A percentile compares a stretch with the other conserved stretches of the same genome.
Conservation (phyloP, 768 basidiomycete genomes). For the Leccinum ochraceum region DNA sequence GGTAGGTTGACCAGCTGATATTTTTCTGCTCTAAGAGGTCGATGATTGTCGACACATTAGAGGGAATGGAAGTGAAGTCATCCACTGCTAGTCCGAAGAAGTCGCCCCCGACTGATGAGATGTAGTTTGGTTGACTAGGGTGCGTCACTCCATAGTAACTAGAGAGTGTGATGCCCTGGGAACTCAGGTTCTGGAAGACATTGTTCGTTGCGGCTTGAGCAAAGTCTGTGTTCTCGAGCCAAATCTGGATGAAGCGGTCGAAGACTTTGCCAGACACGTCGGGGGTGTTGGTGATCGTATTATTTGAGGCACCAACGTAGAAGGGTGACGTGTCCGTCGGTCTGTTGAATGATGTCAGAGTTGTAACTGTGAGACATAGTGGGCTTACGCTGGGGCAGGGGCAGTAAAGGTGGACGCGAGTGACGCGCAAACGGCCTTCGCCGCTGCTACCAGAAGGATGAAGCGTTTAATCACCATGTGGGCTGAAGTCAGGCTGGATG, state of each 20-base stretch:
- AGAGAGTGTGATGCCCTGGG: constrained; percentile 49
- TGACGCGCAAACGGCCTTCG: constrained; percentile 25
- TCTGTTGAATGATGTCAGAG: constrained; percentile 17
- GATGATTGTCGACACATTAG: constrained; percentile 55
- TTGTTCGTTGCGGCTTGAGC: constrained; percentile 27
- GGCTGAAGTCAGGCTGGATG: neutral
- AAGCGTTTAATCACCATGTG: constrained; percentile 18
- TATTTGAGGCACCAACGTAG: constrained; percentile 45
- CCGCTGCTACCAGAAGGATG: constrained; percentile 15
- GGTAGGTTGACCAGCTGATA: constrained; percentile 62
- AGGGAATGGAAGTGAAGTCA: constrained; percentile 31
- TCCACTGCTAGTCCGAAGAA: constrained; percentile 54
- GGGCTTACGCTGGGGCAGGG: constrained; percentile 30
- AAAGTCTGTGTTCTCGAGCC: constrained; percentile 67
- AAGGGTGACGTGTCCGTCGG: constrained; percentile 35
- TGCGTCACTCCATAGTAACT: constrained; percentile 54
- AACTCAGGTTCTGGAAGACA: constrained; percentile 40
- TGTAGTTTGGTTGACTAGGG: constrained; percentile 64
- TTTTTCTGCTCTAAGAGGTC: constrained; percentile 59
- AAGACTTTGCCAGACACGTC: constrained; percentile 45
- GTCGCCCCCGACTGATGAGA: constrained; percentile 50
- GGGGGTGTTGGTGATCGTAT: constrained; percentile 40
- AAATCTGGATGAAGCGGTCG: constrained; percentile 54
- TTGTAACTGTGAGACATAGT: neutral
- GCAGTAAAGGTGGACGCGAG: constrained; percentile 29